Evolutionary conservation across 2,329 filamentous ascomycete genomes (phyloP), one percentile per base, ranked within the genome.

Genomic region (Coniosporium uncinatum): DNA sequence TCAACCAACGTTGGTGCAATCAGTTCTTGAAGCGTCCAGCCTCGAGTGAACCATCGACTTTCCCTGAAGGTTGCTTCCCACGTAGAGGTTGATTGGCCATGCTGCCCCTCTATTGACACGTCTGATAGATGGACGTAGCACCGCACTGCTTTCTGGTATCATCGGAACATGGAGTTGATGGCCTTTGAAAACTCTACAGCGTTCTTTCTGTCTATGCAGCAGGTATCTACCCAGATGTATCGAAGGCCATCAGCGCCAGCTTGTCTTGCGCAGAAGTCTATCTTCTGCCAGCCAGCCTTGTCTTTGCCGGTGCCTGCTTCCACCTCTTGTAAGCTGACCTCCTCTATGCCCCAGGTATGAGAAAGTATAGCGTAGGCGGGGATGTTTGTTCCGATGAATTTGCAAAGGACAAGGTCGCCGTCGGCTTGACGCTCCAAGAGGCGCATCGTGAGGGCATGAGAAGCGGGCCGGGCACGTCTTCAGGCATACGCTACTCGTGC

Each of bases 141-240:
- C 5, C 54, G 47, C n/a, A 47, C 45, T 3, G 61, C 54, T 16
- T 57, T 46, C 8, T 49, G 47, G 44, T 66, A 65, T 58, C 61
- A 66, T 14, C 27, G 27, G 36, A 50, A 53, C 50, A 52, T 53
- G 5, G 43, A 48, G 19, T 51, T 50, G 36, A 52, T 62, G 4
- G 59, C 56, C 41, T 63, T 56, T 2, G 56, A 56, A 2, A 66
- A 49, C 49, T 64, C 62, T 0, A 59, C 49, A 35, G 52, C 58
- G 42, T 52, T 59, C 1, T 45, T 45, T 44, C 63, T 64, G 45
- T 64, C 56, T 42, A 66, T 64, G 40, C 62, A 66, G 47, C 57
- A 62, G 1, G 61, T 64, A 46, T 66, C 63, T 4, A 62, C 49
- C 62, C 63, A 66, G n/a, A 53, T 46, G 32, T 59, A 63, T 4